These are phyloP conservation scores for Zygosaccharomyces gambellarensis DNA, from an alignment of 805 yeast species.

Conservation along the genomic window DNA sequence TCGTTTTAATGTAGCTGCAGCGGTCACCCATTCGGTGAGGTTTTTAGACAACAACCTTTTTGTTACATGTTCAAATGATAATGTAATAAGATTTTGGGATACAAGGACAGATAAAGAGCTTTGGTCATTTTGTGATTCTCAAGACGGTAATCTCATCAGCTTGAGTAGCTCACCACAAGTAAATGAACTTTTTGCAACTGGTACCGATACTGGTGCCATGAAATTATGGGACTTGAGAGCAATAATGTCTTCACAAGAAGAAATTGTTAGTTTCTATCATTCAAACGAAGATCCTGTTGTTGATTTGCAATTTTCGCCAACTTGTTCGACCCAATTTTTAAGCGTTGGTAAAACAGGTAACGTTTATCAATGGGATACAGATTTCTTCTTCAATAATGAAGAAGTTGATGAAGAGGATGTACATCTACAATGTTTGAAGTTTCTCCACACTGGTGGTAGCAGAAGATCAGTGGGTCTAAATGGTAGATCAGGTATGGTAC, in stretches of 20 bases:
- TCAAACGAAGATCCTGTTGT: conserved; percentile 33
- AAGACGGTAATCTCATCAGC: conserved; percentile 28
- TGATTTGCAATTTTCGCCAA: conserved; percentile 30
- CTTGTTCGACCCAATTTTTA: conserved; percentile 29
- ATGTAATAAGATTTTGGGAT: conserved; percentile 32
- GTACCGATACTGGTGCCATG: conserved; percentile 31
- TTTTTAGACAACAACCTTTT: conserved; percentile 32
- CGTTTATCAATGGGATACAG: conserved; percentile 36
- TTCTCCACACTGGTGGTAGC: conserved; percentile 32
- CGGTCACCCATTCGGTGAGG: conserved; percentile 30
- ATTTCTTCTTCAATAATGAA: conserved; percentile 39
- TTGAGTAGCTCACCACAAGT: conserved; percentile 29
- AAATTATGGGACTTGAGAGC: conserved; percentile 36
- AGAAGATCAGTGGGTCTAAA: conserved; percentile 20
- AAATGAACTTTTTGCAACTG: conserved; percentile 30
- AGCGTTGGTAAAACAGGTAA: conserved; percentile 34
- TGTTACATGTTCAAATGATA: conserved; percentile 33
- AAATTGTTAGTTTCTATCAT: conserved; percentile 27
- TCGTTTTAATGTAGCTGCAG: conserved; percentile 28
- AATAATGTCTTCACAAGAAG: conserved; percentile 27
- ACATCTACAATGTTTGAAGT: conserved; percentile 29
- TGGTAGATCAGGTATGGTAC: conserved; percentile 25
- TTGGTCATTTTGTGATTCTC: conserved; percentile 23
- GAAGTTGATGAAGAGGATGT: conserved; percentile 41
- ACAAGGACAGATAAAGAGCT: conserved; percentile 26